These are phyloP conservation scores for Brassica juncea DNA, from an alignment of 345 rosid genomes.

Conservation along the genomic window DNA sequence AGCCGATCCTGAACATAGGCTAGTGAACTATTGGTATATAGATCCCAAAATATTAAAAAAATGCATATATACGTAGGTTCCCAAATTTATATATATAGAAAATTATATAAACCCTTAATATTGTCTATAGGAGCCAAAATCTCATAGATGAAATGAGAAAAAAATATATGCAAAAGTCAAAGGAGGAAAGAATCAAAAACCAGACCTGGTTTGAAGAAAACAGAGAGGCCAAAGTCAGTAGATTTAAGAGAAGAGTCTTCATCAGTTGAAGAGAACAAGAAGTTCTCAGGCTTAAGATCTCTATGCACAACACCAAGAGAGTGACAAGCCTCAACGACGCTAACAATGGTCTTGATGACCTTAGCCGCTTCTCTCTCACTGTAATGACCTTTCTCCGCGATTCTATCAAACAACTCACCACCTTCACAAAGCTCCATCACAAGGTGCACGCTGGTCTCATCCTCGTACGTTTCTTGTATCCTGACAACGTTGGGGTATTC, in stretches of 20 bases:
- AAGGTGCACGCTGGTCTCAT: conserved; percentile 50
- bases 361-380: conserved; percentile 78
- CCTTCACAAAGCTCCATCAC: conserved; percentile 89
- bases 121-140: no score
- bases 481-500: conserved; percentile 68
- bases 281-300: conserved; percentile 83
- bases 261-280: conserved; percentile 56
- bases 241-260: conserved; percentile 86
- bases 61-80: no score
- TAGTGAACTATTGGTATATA: no score
- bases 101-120: no score
- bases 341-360: conserved; percentile 71
- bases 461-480: conserved; percentile 60
- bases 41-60: no score
- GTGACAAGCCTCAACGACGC: conserved; percentile 74
- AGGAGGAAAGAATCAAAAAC: background rate
- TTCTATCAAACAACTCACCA: conserved; percentile 77
- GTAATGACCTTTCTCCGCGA: conserved; percentile 65
- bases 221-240: conserved; percentile 84
- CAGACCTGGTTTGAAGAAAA: conserved; percentile 69
- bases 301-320: conserved; percentile 81
- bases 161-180: no score
- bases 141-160: no score
- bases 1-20: no score
- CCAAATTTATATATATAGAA: no score